phyloP scores from a whole-genome alignment of 2,329 filamentous ascomycete genomes.

The Botrytis tulipae region DNA sequence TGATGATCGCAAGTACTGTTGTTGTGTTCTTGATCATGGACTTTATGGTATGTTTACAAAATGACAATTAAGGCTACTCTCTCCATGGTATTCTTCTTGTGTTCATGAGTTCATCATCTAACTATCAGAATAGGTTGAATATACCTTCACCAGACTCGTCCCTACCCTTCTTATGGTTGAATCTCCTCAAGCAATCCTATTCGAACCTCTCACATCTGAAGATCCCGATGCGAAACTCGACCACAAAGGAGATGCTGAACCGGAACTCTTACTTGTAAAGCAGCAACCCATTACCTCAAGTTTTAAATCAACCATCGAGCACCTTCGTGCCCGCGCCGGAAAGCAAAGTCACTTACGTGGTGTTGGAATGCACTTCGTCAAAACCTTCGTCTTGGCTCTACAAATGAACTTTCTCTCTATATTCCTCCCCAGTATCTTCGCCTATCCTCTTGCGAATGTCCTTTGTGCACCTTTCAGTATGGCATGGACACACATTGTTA shows the following conservation, averaged over 20 bases:
- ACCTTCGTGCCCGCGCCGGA: constrained; percentile 64
- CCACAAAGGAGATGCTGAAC: constrained; percentile 38
- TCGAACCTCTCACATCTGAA: constrained; percentile 43
- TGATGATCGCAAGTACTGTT: constrained; percentile 25
- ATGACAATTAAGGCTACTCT: too few relatives aligned
- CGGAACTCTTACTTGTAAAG: constrained; percentile 46
- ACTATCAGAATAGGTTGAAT: constrained; percentile 43
- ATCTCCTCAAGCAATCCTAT: constrained; percentile 50
- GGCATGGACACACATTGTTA: constrained; percentile 83
- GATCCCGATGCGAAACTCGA: constrained; percentile 37
- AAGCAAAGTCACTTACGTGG: constrained; percentile 69
- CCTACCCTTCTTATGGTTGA: constrained; percentile 64
- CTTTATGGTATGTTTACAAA: constrained; percentile 25
- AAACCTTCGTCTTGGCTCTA: constrained; percentile 42
- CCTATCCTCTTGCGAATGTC: constrained; percentile 57
- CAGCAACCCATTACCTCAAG: constrained; percentile 60
- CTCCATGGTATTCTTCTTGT: background rate
- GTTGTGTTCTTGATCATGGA: constrained; percentile 20
- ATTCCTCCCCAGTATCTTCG: constrained; percentile 45
- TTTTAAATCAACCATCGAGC: constrained; percentile 56
- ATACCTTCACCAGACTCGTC: constrained; percentile 59
- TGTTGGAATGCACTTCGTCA: constrained; percentile 50
- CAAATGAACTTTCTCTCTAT: constrained; percentile 42
- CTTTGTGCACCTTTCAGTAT: constrained; percentile 67
- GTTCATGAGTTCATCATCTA: constrained; percentile 8